A percentile compares a stretch with the other conserved stretches of the same genome.
Evolutionary conservation across 208 protist genomes (phyloP).

Genomic region (Trypanosoma theileri): DNA sequence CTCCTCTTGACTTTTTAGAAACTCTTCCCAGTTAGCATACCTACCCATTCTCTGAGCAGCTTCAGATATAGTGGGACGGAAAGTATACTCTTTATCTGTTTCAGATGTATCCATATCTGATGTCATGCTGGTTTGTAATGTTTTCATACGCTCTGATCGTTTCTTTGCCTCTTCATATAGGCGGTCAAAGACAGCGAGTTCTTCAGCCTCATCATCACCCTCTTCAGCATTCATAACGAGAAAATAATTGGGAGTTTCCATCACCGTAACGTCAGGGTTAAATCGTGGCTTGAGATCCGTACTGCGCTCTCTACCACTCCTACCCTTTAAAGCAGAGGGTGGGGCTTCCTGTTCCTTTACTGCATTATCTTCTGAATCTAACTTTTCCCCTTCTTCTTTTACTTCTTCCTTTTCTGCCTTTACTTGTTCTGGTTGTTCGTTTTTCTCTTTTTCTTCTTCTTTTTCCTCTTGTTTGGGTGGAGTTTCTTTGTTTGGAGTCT

Average conservation of each 20-base stretch:
- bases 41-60: constrained; percentile 6
- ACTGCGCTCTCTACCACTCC: constrained; percentile 23
- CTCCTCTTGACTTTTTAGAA: constrained; percentile 27
- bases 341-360: neutral
- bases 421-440: neutral
- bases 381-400: neutral
- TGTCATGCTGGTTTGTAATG: too few species aligned
- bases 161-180: constrained; percentile 40
- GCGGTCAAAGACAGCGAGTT: constrained; percentile 29
- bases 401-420: neutral
- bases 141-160: constrained; percentile 13
- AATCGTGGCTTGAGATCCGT: constrained; percentile 20
- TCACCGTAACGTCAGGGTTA: constrained; percentile 21
- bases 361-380: neutral
- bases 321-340: constrained; percentile 21
- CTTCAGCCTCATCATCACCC: constrained; percentile 20
- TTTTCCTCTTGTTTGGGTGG: neutral
- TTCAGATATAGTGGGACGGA: constrained; percentile 30
- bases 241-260: constrained; percentile 27
- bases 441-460: too few species aligned
- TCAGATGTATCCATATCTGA: too few species aligned
- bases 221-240: constrained; percentile 23
- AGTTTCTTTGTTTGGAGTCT: neutral
- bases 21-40: constrained; percentile 28
- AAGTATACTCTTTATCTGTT: constrained; percentile 27